Base-by-base conservation (phyloP, 208 protist species). In the Crithidia bombi region DNA sequence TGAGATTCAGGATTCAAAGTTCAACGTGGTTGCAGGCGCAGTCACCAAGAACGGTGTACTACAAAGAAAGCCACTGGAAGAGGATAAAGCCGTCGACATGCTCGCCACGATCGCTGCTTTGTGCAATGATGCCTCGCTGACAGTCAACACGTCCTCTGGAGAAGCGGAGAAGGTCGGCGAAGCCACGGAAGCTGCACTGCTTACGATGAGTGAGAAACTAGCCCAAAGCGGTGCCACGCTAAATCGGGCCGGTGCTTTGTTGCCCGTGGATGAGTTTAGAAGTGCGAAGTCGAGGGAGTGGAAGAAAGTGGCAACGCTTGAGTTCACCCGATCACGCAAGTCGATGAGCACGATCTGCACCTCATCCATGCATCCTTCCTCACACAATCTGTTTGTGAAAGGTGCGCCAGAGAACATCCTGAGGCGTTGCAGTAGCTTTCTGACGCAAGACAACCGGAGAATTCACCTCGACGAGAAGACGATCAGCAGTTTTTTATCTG, bases 301-400 rank as follows among this genome's bases (percentile, higher is more conserved):
- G 85, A 73, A 70, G 17, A 90, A 86, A 51, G 69, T 87, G 17
- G 68, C 81, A 0, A 98, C 92, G 15, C 82, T 98, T n/a, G 95
- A 98, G 75, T 99, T 99, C 70, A 97, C 90, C 6, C 85, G 97
- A 25, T 83, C 94, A 41, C 86, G 98, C 52, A 98, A 98, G 84
- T 97, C 90, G 19, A 99, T 99, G 97, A 92, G 86, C 61, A 95
- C 98, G 39, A 82, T 85, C 50, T 90, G 79, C 58, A 78, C 85
- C 15, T 83, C 78, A 0, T 47, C 59, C 11, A 28, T 56, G 0
- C 55, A 74, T 32, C 5, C 54, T 35, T 33, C 38, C 3, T 2
- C 56, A 30, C 77, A 75, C 58, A 83, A 61, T 46, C 82, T 98
- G 15, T 91, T 97, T 82, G 81, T 97, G 33, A 99, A 99, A 75